phyloP scores from a whole-genome alignment of 2,329 filamentous ascomycete genomes.

The Thelonectria blattea region DNA sequence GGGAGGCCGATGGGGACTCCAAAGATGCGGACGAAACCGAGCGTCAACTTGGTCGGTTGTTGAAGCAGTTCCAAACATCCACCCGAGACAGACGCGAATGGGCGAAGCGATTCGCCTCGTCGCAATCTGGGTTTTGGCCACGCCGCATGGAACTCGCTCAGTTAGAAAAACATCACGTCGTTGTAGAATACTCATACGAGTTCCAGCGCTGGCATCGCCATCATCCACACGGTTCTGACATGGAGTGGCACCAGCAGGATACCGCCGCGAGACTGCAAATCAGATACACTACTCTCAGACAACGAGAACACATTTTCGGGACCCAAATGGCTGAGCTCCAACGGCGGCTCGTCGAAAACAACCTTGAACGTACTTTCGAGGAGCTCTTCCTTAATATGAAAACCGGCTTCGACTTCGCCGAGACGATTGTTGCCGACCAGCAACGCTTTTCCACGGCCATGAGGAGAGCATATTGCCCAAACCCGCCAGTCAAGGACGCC shows the following conservation, averaged over 20 bases:
- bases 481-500: background rate
- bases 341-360: background rate
- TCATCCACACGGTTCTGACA: background rate
- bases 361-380: background rate
- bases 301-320: background rate
- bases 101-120: background rate
- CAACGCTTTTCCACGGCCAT: slow-evolving; percentile 4
- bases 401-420: background rate
- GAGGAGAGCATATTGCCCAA: background rate
- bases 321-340: background rate
- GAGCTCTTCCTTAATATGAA: background rate
- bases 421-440: background rate
- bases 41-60: background rate
- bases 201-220: background rate
- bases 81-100: background rate
- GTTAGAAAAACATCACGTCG: background rate
- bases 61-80: background rate
- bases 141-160: background rate
- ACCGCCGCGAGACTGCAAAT: background rate
- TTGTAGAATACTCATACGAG: background rate
- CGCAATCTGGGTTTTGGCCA: background rate
- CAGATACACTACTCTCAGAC: background rate
- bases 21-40: background rate
- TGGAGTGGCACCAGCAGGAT: background rate
- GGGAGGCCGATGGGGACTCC: background rate